A percentile compares a stretch with the other conserved stretches of the same genome.
Evolutionary conservation across 2,329 filamentous ascomycete genomes (phyloP).

Genomic region (Scopulariopsis brevicaulis): DNA sequence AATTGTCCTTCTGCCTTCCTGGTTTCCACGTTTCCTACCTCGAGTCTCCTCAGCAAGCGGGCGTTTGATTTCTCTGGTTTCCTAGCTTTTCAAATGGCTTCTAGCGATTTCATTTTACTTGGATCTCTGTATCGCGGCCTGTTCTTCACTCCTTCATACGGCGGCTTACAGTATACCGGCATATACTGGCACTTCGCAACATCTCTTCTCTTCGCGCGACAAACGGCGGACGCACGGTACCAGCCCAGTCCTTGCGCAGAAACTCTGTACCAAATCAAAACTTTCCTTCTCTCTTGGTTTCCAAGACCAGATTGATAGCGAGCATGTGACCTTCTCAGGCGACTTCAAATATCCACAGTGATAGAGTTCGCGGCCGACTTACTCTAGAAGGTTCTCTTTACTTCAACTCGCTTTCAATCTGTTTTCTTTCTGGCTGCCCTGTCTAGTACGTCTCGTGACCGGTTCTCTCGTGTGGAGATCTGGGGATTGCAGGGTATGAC

Average conservation of each 20-base stretch:
- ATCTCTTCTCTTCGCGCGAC: neutral
- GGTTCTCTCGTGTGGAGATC: neutral
- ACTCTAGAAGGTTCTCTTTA: neutral
- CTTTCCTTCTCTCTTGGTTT: neutral
- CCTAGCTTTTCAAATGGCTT: neutral
- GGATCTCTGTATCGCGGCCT: neutral
- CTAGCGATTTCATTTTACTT: neutral
- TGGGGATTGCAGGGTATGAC: neutral
- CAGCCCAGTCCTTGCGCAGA: constrained; percentile 3
- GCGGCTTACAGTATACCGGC: neutral
- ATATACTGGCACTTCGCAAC: neutral
- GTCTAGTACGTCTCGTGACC: neutral
- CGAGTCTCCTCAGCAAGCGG: constrained; percentile 3
- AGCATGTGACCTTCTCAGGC: neutral
- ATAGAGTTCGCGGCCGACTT: neutral
- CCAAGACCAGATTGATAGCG: neutral
- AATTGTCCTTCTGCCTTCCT: neutral
- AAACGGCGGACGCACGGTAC: constrained; percentile 3
- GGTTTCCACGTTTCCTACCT: neutral
- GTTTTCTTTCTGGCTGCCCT: neutral
- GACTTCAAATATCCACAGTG: neutral
- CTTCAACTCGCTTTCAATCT: neutral
- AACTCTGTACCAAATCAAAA: constrained; percentile 2
- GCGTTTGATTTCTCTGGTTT: neutral
- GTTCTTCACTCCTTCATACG: neutral